These are phyloP conservation scores for Hyphopichia fennica DNA, from an alignment of 1,139 yeast species.

Conservation along the genomic window DNA sequence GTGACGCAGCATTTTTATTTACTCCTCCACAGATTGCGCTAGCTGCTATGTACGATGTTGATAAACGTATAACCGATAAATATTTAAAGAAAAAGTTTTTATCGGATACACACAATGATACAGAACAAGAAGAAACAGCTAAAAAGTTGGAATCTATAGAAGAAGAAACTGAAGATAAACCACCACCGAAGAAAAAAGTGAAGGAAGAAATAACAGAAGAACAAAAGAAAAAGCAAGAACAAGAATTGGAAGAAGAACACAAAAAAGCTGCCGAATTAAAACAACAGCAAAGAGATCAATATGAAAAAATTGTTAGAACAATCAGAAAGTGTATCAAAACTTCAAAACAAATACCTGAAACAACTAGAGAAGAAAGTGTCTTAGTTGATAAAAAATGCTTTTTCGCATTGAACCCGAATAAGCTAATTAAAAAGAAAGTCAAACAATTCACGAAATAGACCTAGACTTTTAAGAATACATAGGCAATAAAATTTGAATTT, in stretches of 20 bases:
- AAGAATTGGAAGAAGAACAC: conserved; percentile 6
- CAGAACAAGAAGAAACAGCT: conserved; percentile 9
- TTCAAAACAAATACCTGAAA: conserved; percentile 42
- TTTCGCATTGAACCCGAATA: conserved; percentile 43
- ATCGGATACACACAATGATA: conserved; percentile 6
- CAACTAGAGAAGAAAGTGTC: conserved; percentile 62
- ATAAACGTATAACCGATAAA: conserved; percentile 61
- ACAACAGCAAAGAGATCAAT: conserved; percentile 22
- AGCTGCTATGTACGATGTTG: conserved; percentile 72
- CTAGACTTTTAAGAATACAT: too few species aligned
- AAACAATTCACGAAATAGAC: too few species aligned
- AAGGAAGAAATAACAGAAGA: conserved; percentile 7
- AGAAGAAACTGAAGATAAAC: background rate
- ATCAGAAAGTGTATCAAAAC: conserved; percentile 51
- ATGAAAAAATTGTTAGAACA: conserved; percentile 43
- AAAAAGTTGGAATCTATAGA: conserved; percentile 11
- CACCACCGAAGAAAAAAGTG: conserved; percentile 6
- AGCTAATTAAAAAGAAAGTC: too few species aligned
- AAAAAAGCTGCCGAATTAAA: conserved; percentile 5
- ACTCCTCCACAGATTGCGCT: conserved; percentile 96
- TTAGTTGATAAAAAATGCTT: conserved; percentile 63
- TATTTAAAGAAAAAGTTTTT: conserved; percentile 65
- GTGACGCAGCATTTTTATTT: conserved; percentile 73
- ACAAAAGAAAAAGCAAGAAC: conserved; percentile 5
- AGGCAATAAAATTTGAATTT: too few species aligned